A percentile compares a stretch with the other conserved stretches of the same genome.
Conservation (phyloP, 1,139 yeast species). For the Spathaspora jeffriesii region DNA sequence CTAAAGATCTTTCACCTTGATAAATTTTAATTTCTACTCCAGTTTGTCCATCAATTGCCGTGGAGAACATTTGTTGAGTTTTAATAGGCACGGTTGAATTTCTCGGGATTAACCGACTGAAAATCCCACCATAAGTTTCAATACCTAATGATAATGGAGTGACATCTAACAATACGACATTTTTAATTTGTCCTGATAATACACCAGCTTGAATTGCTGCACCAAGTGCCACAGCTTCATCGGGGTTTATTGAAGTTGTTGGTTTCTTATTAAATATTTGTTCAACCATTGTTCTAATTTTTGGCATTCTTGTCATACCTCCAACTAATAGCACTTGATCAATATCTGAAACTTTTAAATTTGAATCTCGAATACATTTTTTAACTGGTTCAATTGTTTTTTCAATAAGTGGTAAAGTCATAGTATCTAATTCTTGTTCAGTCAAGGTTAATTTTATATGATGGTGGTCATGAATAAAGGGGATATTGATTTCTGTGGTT, state of each 20-base stretch:
- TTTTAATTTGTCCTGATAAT: slow-evolving; percentile 65
- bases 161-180: slow-evolving; percentile 75
- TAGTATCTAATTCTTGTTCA: slow-evolving; percentile 62
- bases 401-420: slow-evolving; percentile 62
- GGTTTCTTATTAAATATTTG: slow-evolving; percentile 60
- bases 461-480: slow-evolving; percentile 54
- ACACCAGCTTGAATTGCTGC: slow-evolving; percentile 87
- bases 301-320: slow-evolving; percentile 89
- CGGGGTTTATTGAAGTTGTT: slow-evolving; percentile 72
- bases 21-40: slow-evolving; percentile 77
- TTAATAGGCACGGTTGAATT: slow-evolving; percentile 77
- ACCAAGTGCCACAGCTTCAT: slow-evolving; percentile 83
- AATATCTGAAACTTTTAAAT: slow-evolving; percentile 57
- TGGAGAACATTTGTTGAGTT: slow-evolving; percentile 70
- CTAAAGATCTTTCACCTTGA: slow-evolving; percentile 79
- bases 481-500: slow-evolving; percentile 59
- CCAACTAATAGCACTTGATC: slow-evolving; percentile 64
- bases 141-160: slow-evolving; percentile 80
- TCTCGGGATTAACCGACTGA: slow-evolving; percentile 74
- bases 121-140: slow-evolving; percentile 81
- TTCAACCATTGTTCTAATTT: slow-evolving; percentile 58
- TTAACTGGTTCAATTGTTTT: slow-evolving; percentile 67
- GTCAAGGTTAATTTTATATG: slow-evolving; percentile 55
- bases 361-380: slow-evolving; percentile 71
- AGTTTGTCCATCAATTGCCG: slow-evolving; percentile 86